Conservation (phyloP, 371 early-diverging fungal genomes). For the Rhizomucor miehei region DNA sequence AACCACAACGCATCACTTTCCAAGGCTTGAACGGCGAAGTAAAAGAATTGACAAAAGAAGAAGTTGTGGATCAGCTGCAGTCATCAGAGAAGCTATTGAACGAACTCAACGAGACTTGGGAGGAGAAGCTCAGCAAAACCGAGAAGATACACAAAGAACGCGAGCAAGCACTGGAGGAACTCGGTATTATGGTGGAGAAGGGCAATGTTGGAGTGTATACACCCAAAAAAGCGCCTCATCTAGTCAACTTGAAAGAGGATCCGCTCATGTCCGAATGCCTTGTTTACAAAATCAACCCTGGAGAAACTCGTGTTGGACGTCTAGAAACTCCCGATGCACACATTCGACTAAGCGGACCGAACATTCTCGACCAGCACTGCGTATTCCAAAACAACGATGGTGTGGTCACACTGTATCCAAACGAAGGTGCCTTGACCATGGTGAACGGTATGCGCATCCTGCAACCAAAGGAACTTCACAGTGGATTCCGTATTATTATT, state of each 20-base stretch:
- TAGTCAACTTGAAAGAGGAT: slow-evolving; percentile 90
- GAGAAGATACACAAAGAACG: slow-evolving; percentile 72
- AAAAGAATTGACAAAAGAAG: slow-evolving; percentile 53
- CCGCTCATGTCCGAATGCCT: slow-evolving; percentile 89
- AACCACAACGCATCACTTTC: neutral
- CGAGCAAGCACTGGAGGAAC: slow-evolving; percentile 73
- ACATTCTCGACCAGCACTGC: slow-evolving; percentile 74
- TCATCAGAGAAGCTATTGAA: slow-evolving; percentile 87
- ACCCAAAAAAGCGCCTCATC: slow-evolving; percentile 81
- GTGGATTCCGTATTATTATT: slow-evolving; percentile 81
- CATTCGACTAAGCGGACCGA: slow-evolving; percentile 72
- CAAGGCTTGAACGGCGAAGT: slow-evolving; percentile 28
- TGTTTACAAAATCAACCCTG: slow-evolving; percentile 81
- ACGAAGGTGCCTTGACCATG: slow-evolving; percentile 56
- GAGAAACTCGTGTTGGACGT: slow-evolving; percentile 72
- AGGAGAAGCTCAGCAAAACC: slow-evolving; percentile 77
- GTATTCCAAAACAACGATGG: slow-evolving; percentile 67
- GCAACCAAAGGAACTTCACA: slow-evolving; percentile 59
- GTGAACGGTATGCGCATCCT: slow-evolving; percentile 76
- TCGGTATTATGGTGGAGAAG: slow-evolving; percentile 77
- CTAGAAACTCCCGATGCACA: slow-evolving; percentile 44
- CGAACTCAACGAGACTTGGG: slow-evolving; percentile 84
- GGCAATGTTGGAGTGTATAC: slow-evolving; percentile 77
- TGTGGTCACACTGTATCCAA: slow-evolving; percentile 67
- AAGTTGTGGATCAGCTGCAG: slow-evolving; percentile 76